A percentile compares a stretch with the other conserved stretches of the same genome.
phyloP scores from a whole-genome alignment of 208 protist species.

The Trypanosoma congolense region DNA sequence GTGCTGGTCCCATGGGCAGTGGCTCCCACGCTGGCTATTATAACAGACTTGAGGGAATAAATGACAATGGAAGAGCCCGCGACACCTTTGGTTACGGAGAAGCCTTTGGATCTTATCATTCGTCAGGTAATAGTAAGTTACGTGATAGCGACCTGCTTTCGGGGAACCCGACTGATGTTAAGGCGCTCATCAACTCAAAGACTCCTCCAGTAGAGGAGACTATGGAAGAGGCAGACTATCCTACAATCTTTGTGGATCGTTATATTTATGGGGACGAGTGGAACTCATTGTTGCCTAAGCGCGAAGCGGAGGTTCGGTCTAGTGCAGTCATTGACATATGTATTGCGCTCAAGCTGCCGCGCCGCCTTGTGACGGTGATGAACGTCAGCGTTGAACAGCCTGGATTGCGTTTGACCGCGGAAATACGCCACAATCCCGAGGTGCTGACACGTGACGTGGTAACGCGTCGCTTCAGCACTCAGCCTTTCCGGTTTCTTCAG shows the following conservation, averaged over 20 bases:
- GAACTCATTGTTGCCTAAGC: constrained; percentile 48
- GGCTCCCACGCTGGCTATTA: neutral
- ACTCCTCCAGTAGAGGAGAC: constrained; percentile 3
- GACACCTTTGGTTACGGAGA: neutral
- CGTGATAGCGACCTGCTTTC: constrained; percentile 3
- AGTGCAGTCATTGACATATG: constrained; percentile 76
- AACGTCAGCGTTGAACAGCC: constrained; percentile 55
- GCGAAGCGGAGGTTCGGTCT: constrained; percentile 59
- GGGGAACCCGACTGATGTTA: neutral
- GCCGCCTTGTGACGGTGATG: constrained; percentile 55
- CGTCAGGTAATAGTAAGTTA: constrained; percentile 1
- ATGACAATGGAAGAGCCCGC: neutral
- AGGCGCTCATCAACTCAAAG: neutral
- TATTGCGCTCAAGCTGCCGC: constrained; percentile 63
- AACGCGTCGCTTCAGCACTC: constrained; percentile 57
- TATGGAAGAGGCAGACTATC: constrained; percentile 39
- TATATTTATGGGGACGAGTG: constrained; percentile 80
- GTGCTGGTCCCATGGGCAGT: neutral
- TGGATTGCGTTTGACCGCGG: constrained; percentile 71
- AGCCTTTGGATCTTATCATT: neutral
- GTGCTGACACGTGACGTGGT: constrained; percentile 46
- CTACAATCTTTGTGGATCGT: constrained; percentile 55
- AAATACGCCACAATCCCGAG: constrained; percentile 51
- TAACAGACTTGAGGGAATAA: neutral
- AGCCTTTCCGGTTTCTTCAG: constrained; percentile 71